A percentile compares a stretch with the other conserved stretches of the same genome.
phyloP scores from a whole-genome alignment of 768 basidiomycete species.

The Mrakia blollopis region DNA sequence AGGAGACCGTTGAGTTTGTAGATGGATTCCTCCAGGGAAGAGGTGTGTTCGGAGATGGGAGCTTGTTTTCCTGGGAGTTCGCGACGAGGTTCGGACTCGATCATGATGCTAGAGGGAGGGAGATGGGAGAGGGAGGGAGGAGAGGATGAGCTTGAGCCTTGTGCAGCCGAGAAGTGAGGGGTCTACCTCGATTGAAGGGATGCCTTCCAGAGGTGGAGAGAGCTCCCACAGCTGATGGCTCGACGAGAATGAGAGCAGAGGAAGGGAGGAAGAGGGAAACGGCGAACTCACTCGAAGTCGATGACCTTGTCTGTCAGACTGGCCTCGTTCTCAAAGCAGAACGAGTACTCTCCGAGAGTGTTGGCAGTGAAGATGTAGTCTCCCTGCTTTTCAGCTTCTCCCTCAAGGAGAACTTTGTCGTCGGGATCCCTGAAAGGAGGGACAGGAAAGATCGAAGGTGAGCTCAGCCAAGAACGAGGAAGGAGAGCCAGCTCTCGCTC shows the following conservation, averaged over 20 bases:
- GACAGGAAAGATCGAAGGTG: conserved; percentile 58
- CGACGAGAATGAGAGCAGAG: not conserved
- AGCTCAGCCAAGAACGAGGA: not conserved
- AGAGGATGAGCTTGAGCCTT: not conserved
- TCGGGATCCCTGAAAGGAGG: conserved; percentile 93
- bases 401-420: conserved; percentile 80
- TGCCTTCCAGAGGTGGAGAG: too few relatives aligned
- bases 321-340: conserved; percentile 74
- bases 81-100: conserved; percentile 86
- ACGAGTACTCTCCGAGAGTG: conserved; percentile 57
- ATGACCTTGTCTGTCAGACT: conserved; percentile 82
- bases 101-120: conserved; percentile 71
- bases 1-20: conserved; percentile 84
- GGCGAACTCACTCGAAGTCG: conserved; percentile 50
- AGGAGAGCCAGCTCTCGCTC: not conserved
- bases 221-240: too few relatives aligned
- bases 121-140: conserved; percentile 52
- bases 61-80: conserved; percentile 82
- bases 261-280: not conserved
- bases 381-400: conserved; percentile 82
- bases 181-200: conserved; percentile 52
- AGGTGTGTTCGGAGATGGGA: conserved; percentile 80
- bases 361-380: conserved; percentile 97
- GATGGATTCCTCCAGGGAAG: conserved; percentile 87
- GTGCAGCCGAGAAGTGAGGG: not conserved